A percentile compares a stretch with the other conserved stretches of the same genome.
Conservation (phyloP, 345 rosid species). For the Fremontodendron californicum region DNA sequence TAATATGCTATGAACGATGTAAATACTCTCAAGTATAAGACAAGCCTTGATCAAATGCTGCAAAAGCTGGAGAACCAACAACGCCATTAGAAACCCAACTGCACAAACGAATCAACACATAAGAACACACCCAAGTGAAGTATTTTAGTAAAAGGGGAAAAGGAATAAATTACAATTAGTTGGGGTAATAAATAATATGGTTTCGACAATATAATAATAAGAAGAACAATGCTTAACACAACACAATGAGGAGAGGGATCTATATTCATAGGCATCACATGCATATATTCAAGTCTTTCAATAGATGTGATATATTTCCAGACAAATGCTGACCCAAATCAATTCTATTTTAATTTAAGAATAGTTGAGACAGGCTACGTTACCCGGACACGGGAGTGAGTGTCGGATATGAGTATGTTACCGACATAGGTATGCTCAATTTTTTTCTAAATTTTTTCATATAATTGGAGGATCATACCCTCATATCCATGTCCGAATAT, state of each 20-base stretch:
- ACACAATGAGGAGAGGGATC: not conserved
- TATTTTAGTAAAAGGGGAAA: not conserved
- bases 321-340: not conserved
- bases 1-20: not conserved
- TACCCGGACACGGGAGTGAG: not conserved
- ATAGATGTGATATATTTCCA: not conserved
- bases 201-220: not conserved
- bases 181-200: not conserved
- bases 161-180: not conserved
- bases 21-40: conserved; percentile 11
- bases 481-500: not conserved
- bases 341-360: not conserved
- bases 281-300: not conserved
- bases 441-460: not conserved
- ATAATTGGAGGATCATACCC: not conserved
- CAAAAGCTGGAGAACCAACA: conserved; percentile 98
- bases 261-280: not conserved
- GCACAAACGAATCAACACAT: conserved; percentile 20
- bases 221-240: not conserved
- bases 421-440: not conserved
- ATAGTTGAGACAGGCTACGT: not conserved
- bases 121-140: not conserved
- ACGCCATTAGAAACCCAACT: conserved; percentile 97
- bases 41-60: conserved; percentile 96
- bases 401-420: not conserved